A percentile compares a stretch with the other conserved stretches of the same genome.
Evolutionary conservation across 1,139 yeast species (phyloP).

Genomic region (Debaryomycetaceae sp.): DNA sequence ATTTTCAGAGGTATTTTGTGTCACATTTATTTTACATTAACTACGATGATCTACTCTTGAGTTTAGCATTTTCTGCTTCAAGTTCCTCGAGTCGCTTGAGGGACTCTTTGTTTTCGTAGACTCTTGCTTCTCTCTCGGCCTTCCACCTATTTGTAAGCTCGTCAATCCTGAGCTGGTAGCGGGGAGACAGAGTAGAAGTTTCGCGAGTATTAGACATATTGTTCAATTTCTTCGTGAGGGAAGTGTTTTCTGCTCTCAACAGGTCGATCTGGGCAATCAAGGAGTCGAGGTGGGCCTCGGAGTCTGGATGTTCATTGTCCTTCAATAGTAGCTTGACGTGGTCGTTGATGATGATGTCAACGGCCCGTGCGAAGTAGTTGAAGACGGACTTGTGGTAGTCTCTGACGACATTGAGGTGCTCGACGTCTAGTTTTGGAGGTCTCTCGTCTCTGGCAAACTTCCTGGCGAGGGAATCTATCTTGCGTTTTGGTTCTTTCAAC

Average conservation of each 20-base stretch:
- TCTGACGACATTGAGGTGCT: constrained; percentile 30
- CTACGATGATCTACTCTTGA: constrained; percentile 21
- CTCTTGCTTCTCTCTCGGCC: constrained; percentile 67
- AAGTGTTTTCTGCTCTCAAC: constrained; percentile 24
- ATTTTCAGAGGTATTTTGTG: constrained; percentile 7
- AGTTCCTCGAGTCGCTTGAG: constrained; percentile 48
- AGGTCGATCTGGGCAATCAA: constrained; percentile 31
- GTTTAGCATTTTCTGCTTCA: constrained; percentile 50
- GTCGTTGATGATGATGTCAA: constrained; percentile 54
- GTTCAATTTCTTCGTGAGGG: constrained; percentile 18
- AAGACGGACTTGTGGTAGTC: constrained; percentile 54
- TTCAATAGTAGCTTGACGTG: constrained; percentile 46
- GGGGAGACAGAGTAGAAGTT: constrained; percentile 20
- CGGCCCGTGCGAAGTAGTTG: constrained; percentile 57
- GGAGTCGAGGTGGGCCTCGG: constrained; percentile 23
- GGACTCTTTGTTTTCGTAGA: constrained; percentile 56
- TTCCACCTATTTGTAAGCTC: constrained; percentile 66
- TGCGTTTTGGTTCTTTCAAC: constrained; percentile 52
- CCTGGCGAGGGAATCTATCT: constrained; percentile 38
- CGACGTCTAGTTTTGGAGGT: constrained; percentile 12
- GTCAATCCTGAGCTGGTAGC: constrained; percentile 50
- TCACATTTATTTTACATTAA: constrained; percentile 2
- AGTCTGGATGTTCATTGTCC: constrained; percentile 23
- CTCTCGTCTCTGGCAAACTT: constrained; percentile 14
- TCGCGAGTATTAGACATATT: constrained; percentile 6